A percentile compares a stretch with the other conserved stretches of the same genome.
These are phyloP conservation scores for Musa schizocarpa DNA, from an alignment of 176 grass and related monocot species.

Conservation along the genomic window DNA sequence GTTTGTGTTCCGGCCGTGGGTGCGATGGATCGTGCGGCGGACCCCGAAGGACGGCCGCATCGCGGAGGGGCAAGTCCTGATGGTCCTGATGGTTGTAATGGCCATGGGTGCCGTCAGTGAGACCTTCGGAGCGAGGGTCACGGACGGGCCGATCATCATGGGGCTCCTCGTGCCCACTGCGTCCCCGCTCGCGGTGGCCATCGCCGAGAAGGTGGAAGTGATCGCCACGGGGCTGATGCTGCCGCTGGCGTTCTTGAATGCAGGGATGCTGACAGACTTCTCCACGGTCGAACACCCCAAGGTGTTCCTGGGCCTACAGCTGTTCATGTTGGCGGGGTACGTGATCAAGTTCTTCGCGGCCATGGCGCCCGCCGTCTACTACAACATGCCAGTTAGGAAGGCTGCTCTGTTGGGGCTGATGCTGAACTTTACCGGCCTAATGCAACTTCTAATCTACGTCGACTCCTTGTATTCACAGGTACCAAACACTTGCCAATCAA, in stretches of 20 bases:
- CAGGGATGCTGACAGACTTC: slow-evolving; percentile 46
- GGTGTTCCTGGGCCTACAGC: slow-evolving; percentile 28
- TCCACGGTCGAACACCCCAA: slow-evolving; percentile 15
- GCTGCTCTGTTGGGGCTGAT: slow-evolving; percentile 56
- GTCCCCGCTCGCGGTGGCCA: slow-evolving; percentile 62
- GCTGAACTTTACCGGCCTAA: slow-evolving; percentile 56
- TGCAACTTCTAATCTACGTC: too few relatives aligned
- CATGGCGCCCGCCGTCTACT: slow-evolving; percentile 46
- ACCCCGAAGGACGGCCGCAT: slow-evolving; percentile 51
- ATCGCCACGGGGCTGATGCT: slow-evolving; percentile 60
- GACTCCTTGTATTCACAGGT: too few relatives aligned
- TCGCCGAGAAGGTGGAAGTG: slow-evolving; percentile 66
- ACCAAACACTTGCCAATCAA: too few relatives aligned
- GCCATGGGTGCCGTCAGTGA: slow-evolving; percentile 1
- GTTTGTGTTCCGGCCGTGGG: slow-evolving; percentile 31
- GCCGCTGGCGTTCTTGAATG: slow-evolving; percentile 55
- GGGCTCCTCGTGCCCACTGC: slow-evolving; percentile 66
- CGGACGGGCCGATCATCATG: slow-evolving; percentile 35
- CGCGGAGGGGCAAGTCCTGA: slow-evolving; percentile 41
- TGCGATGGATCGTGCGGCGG: slow-evolving; percentile 40
- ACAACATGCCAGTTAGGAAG: slow-evolving; percentile 48
- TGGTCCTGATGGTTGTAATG: slow-evolving; percentile 38
- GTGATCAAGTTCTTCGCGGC: slow-evolving; percentile 51
- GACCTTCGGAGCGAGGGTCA: neutral
- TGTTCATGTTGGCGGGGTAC: slow-evolving; percentile 42